Evolutionary conservation across 495 filamentous ascomycete genomes (phyloP), one percentile per base, ranked within the genome.

Genomic region (Penicillium canescens): DNA sequence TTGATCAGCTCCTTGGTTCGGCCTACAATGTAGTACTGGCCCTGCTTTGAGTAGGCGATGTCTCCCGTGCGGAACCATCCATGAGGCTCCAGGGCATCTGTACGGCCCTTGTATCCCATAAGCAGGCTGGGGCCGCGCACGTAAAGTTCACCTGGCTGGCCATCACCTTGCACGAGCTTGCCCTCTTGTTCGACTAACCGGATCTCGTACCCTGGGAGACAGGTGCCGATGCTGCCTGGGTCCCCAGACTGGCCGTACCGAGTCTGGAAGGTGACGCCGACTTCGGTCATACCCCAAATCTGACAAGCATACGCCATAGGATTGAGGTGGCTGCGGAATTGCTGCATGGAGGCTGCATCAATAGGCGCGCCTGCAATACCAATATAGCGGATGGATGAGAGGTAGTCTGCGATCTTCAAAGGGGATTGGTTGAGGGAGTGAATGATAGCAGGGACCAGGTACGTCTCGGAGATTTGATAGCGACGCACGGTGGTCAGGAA

Each of bases 1-100:
- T 92, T 92, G 71, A 92, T 92, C 41, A 92, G 73, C 43, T 78
- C 82, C 72, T 88, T 88, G 41, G 88, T 86, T 3, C 92, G 83
- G 54, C 95, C 92, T 7, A 96, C 82, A 38, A 96, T 86, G 60
- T 83, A 77, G 34, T 78, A 86, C 2, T 80, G 79, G 6, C 84
- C 78, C 0, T 78, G 69, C 38, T 71, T 78, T 56, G 83, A 84
- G 52, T 79, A 87, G 6, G 76, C 87, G 48, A 89, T 80, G 57
- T 96, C 91, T 1, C 91, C 91, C 0, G 88, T 93, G 45, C 82
- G 83, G 45, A 92, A 79, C 90, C 90, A 96, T 8, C 88, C 79
- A 33, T 89, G 80, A 7, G 67, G 42, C 34, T 77, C 75, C 49
- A 71, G 69, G 33, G 72, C 72, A 46, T 73, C 71, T 10, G 55